Evolutionary conservation across 371 early-diverging fungal genomes (phyloP), one percentile per base, ranked within the genome.

Genomic region (Mucor racemosus): DNA sequence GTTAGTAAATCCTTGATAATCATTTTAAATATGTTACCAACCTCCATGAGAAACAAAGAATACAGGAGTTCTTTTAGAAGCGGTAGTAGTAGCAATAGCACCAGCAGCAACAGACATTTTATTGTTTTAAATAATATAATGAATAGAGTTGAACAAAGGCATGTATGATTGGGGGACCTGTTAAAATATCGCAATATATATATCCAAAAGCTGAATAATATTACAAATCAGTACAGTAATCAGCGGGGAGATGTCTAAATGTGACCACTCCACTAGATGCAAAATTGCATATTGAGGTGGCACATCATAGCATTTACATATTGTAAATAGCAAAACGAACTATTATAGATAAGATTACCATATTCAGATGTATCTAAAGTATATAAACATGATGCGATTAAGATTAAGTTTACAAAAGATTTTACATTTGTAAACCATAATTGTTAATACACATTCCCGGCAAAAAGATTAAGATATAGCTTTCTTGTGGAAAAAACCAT

Each of bases 11-110:
- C 21, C 19, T 1, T 48, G 15, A 5, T 17, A 1, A 7, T 10
- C 19, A 50, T 50, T 21, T 21, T 2, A 50, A 11, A 21, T 60
- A 55, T 11, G 62, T 70, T 8, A 48, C 5, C 42, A 74, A 75
- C 84, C 79, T 60, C 84, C 79, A 59, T 81, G 79, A 33, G 79
- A 78, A 34, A 81, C 62, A 56, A 70, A 82, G 26, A 79, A 82
- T 3, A 78, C 75, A 33, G 82, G 82, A 19, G 76, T 58, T 64
- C 58, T 63, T 31, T 60, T 50, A 19, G 60, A 10, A 17, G 54
- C 34, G 40, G 62, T 10, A 31, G 53, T 35, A 31, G 36, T 15
- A 44, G 44, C 17, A 36, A 53, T 14, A 39, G 44, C 26, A 26
- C 1, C 3, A 26, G 26, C n/a, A 31, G 54, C 35, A 41, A 36